Evolutionary conservation across 108 stramenopile species (phyloP).

Genomic region (Mayamaea pseudoterrestris): DNA sequence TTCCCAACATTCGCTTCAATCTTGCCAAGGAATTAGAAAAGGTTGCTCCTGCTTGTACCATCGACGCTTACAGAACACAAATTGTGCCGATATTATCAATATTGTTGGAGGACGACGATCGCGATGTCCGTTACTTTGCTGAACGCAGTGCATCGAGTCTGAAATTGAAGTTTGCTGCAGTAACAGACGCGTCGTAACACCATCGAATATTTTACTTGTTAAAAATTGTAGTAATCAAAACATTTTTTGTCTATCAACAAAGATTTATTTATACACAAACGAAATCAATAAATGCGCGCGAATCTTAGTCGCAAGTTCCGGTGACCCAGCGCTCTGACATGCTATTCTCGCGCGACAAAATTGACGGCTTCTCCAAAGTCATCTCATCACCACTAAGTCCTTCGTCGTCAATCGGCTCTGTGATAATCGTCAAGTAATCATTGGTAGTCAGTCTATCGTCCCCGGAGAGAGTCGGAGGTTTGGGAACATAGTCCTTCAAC

Average conservation of each 20-base stretch:
- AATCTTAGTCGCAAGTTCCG: neutral
- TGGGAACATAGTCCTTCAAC: no score
- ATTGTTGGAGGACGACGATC: constrained; percentile 76
- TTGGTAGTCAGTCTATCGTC: constrained; percentile 20
- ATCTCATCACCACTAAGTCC: no score
- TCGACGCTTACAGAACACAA: constrained; percentile 46
- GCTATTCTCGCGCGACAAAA: no score
- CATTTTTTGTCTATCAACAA: no score
- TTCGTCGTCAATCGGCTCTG: constrained; percentile 12
- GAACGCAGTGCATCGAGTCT: constrained; percentile 19
- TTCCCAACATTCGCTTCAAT: constrained; percentile 96
- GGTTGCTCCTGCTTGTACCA: constrained; percentile 56
- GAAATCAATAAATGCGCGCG: neutral
- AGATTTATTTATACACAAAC: no score
- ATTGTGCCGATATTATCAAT: constrained; percentile 61
- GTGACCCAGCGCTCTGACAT: no score
- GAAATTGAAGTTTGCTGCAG: constrained; percentile 14
- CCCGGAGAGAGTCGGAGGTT: constrained; percentile 7
- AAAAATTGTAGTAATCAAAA: no score
- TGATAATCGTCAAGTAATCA: constrained; percentile 24
- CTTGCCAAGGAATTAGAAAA: constrained; percentile 81
- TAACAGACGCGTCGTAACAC: no score
- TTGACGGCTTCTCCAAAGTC: no score
- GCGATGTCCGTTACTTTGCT: constrained; percentile 91
- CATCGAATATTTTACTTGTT: no score